Evolutionary conservation across 1,284 basidiomycete species (phyloP), one percentile per base, ranked within the genome.

Genomic region (Spongispora temasekensis): DNA sequence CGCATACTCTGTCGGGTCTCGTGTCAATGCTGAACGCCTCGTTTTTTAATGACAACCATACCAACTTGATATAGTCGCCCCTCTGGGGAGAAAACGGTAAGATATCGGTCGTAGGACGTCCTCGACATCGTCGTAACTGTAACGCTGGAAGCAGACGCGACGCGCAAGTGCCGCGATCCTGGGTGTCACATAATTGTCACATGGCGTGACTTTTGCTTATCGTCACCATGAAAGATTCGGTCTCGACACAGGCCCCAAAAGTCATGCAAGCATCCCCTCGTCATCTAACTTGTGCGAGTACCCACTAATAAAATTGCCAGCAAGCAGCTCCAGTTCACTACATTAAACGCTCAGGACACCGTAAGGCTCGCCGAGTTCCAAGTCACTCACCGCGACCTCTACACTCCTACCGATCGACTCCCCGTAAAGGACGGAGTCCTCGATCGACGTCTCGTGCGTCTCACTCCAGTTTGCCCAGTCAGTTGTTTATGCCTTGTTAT

Each of bases 41-140:
- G 2, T 13, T 12, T 17, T 8, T 7, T 40, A 51, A 32, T 46
- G 25, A 52, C 51, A 13, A 53, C 84, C 94, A 68, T 70, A 95
- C 95, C 95, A 76, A 98, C 95, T 95, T 98, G 96, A 75, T 97
- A 98, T 64, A 97, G 79, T 66, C 94, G 90, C 54, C 94, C 94
- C 79, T 97, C 94, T 3, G 94, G 94, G 7, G 94, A 97, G 81
- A 97, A 97, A 66, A 97, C 93, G 46, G 94, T 96, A 55, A 97
- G 86, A 76, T 91, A 93, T 82, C 91, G 82, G 71, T 93, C 91
- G 76, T 93, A 93, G 27, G 91, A 93, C 55, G 91, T 90, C 68
- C 91, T 84, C 65, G 90, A 92, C 91, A 93, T 93, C 70, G 74
- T 65, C n/a, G 61, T 62, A 31, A 7, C 27, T 23, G 55, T 63